Evolutionary conservation across 805 yeast species (phyloP), one percentile per base, ranked within the genome.

Genomic region (Yamadazyma sp.): DNA sequence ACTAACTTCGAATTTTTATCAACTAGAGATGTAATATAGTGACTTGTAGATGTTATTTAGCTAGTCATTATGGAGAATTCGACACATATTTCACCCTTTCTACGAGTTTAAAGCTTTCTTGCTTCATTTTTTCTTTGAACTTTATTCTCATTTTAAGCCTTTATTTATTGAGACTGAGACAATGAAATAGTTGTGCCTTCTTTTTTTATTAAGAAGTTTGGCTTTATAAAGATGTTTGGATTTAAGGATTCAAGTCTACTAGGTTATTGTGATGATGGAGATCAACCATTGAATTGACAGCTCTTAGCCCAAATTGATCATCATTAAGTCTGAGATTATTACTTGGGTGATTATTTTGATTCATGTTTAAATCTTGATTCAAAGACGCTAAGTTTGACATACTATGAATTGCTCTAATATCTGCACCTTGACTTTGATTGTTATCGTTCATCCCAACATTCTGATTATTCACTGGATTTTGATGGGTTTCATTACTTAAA

Each of bases 251-350:
- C 12, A 41, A n/a, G 31, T 38, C 36, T 7, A 41, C 38, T n/a
- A 38, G 29, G 19, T 41, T 38, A 13, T 27, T 20, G 11, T 27
- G 37, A 8, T 36, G 31, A 15, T 48, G 55, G 33, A 62, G 39
- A 38, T 62, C 60, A 1, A 58, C 50, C 54, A 64, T 60, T 38
- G 67, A 62, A 40, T 49, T 55, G 18, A 54, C 60, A 4, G 58
- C 40, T 8, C 65, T 45, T 20, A 58, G 43, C 16, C 38, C 39
- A 33, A 42, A 49, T 19, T 25, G 15, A 20, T 37, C 33, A 23
- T 25, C 33, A 24, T 27, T 28, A 7, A 20, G 7, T 16, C 20
- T 26, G 30, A 26, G 22, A 20, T 23, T 31, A 29, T 29, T 29
- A n/a, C 28, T 20, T 4, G 9, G 8, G 14, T 27, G 20, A 12